Conservation (phyloP, 2,329 filamentous ascomycete species). For the Periglandula ipomoeae region DNA sequence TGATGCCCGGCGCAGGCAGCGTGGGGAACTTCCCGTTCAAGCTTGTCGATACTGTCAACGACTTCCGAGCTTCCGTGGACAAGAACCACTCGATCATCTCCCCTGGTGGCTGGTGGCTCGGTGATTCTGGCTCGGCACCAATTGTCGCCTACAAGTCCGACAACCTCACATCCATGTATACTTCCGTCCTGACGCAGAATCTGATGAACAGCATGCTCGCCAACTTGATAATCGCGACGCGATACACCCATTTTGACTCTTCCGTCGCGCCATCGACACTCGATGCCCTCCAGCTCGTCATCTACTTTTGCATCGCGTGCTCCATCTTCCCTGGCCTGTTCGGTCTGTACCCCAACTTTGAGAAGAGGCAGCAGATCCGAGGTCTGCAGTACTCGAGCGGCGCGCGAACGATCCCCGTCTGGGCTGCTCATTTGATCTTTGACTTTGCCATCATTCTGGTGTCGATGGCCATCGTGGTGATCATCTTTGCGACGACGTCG, state of each 20-base stretch:
- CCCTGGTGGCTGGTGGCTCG: slow-evolving; percentile 71
- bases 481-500: slow-evolving; percentile 58
- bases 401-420: slow-evolving; percentile 70
- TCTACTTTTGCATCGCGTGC: slow-evolving; percentile 75
- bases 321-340: slow-evolving; percentile 78
- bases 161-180: slow-evolving; percentile 32
- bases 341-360: slow-evolving; percentile 77
- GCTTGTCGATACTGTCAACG: slow-evolving; percentile 40
- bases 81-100: slow-evolving; percentile 55
- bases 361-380: slow-evolving; percentile 69
- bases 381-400: slow-evolving; percentile 89
- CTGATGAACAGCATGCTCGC: slow-evolving; percentile 51
- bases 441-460: slow-evolving; percentile 66
- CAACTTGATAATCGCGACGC: slow-evolving; percentile 56
- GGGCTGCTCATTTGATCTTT: slow-evolving; percentile 74
- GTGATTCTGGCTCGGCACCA: slow-evolving; percentile 44
- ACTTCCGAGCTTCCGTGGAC: slow-evolving; percentile 57
- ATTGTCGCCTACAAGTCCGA: slow-evolving; percentile 62
- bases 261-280: slow-evolving; percentile 59
- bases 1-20: slow-evolving; percentile 7
- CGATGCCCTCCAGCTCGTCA: slow-evolving; percentile 65
- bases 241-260: slow-evolving; percentile 62
- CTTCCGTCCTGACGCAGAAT: slow-evolving; percentile 52
- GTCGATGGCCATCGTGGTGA: slow-evolving; percentile 55
- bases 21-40: slow-evolving; percentile 11